Evolutionary conservation across 179 eudicot species (phyloP), one percentile per base, ranked within the genome.

Genomic region (Drosera spatulata): DNA sequence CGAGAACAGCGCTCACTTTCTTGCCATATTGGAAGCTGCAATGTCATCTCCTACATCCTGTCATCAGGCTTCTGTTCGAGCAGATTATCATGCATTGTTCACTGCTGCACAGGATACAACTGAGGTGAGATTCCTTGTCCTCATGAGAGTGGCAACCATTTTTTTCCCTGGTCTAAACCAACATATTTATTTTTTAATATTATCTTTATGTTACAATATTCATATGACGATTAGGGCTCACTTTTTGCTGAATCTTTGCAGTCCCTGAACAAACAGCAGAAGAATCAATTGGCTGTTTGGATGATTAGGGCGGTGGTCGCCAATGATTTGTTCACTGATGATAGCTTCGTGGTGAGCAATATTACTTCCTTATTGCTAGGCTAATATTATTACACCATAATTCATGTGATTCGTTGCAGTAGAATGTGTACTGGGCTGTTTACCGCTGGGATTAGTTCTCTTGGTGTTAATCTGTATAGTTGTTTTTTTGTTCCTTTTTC

Each of bases 321-420:
- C 13, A 93, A 89, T 85, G 97, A 93, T 79, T 80, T 93, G 39
- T 82, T 76, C 68, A 89, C 99, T n/a, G 99, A 93, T 77, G 99
- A 93, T 73, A 89, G 97, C 63, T 93, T 93, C 79, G 97, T 93
- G 94, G 99, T 93, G 74, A 61, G 91, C 53, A 33, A 61, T 61
- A 45, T 58, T 10, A 39, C 42, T 54, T 54, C 41, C 15, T 9
- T 57, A 22, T 22, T 22, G 33, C 33, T 22, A 22, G 33, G 33
- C 33, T 22, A 22, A 22, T 22, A 22, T 22, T 22, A 22, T 22
- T 22, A 22, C 33, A 22, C 33, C 33, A 22, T 22, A 22, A 22
- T 22, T 22, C 33, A 22, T 22, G 33, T 22, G 33, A 22, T 22
- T 22, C 33, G 33, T 22, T 22, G 33, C 33, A 22, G 33, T 22